Evolutionary conservation across 129 eudicot species (phyloP), one percentile per base, ranked within the genome.

Genomic region (Erigeron canadensis): DNA sequence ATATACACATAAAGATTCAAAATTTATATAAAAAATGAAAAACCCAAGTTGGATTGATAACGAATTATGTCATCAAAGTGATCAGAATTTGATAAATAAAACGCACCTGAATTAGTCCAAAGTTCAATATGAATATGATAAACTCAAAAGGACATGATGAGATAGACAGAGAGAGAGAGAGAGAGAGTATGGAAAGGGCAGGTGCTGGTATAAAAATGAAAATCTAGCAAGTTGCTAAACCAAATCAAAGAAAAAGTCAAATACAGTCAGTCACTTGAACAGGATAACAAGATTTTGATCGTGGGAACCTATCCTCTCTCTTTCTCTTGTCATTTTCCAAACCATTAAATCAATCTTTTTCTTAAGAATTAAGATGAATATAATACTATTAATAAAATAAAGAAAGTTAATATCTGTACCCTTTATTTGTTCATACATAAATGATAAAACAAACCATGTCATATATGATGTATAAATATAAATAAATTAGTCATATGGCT

Each of bases 181-280:
- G 17, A 13, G 55, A 63, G n/a, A 40, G 81, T 59, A 75, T 77
- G 69, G 22, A 16, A 43, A 43, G 47, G n/a, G 59, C 37, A 69
- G 81, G 71, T 61, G 81, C 69, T 59, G 43, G 17, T 40, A 43
- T 43, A 10, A 43, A 43, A 43, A 43, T 43, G 47, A 8, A 63
- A 64, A 74, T 74, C 56, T 65, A 64, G 55, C 22, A 7, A 18
- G 8, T n/a, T n/a, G 9, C 50, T 45, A 46, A 46, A 60, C 59
- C 13, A 46, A 46, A 45, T 43, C n/a, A 51, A 57, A 38, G 75
- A 59, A 40, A 40, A 68, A 76, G 80, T 76, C 80, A 76, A 76
- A 76, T 7, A 5, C 7, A 47, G 6, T 28, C 34, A 28, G 34
- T 28, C 34, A 0, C 34, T 28, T 28, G 34, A 28, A 28, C 34